These are phyloP conservation scores for Cymbidium sinense DNA, from an alignment of 106 monocot genomes.

Conservation along the genomic window DNA sequence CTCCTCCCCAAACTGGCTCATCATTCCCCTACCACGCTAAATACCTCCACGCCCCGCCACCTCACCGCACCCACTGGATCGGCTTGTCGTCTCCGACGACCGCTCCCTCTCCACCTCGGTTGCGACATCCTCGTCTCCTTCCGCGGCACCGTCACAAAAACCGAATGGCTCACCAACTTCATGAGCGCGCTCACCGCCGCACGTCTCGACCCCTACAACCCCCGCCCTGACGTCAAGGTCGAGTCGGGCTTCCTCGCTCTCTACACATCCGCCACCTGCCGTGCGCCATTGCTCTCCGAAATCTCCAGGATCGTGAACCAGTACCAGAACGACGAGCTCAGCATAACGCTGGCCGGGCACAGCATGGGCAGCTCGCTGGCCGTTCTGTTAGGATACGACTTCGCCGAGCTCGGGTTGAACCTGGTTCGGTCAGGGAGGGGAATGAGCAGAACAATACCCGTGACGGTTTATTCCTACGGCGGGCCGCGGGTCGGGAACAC, in stretches of 20 bases:
- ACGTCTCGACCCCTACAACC: constrained; percentile 34
- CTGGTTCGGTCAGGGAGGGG: neutral
- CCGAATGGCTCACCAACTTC: constrained; percentile 50
- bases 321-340: constrained; percentile 24
- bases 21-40: no score
- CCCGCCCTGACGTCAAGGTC: constrained; percentile 38
- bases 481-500: constrained; percentile 61
- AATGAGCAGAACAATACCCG: no score
- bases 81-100: constrained; percentile 43
- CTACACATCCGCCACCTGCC: constrained; percentile 50
- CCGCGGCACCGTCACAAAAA: constrained; percentile 41
- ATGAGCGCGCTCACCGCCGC: constrained; percentile 47
- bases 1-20: no score
- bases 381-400: constrained; percentile 43
- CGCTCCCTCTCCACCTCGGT: constrained; percentile 18
- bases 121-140: constrained; percentile 41
- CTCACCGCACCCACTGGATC: constrained; percentile 35
- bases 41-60: neutral
- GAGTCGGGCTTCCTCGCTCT: constrained; percentile 50
- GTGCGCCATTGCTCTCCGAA: constrained; percentile 44
- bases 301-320: constrained; percentile 19
- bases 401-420: constrained; percentile 57
- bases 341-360: constrained; percentile 59
- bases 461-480: constrained; percentile 52
- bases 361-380: constrained; percentile 73